These are phyloP conservation scores for Nannizzia gypsea DNA, from an alignment of 2,329 filamentous ascomycete species.

Conservation along the genomic window DNA sequence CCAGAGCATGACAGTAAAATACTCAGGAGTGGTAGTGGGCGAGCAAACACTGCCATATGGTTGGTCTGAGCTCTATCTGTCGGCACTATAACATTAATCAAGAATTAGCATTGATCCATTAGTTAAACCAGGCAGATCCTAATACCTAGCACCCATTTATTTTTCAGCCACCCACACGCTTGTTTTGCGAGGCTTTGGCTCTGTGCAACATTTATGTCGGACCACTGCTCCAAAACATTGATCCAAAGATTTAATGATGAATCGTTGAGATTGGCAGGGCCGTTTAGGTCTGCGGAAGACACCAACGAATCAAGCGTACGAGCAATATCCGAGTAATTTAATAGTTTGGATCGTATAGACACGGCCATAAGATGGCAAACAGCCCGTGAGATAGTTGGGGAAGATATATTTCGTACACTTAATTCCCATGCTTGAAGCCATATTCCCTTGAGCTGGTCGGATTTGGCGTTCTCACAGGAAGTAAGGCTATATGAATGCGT, in stretches of 20 bases:
- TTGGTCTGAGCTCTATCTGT: conserved; percentile 56
- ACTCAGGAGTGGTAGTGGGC: conserved; percentile 54
- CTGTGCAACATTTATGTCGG: conserved; percentile 55
- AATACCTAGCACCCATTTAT: conserved; percentile 71
- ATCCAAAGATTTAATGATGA: conserved; percentile 63
- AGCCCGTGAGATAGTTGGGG: conserved; percentile 59
- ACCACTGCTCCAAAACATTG: conserved; percentile 53
- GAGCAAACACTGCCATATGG: conserved; percentile 51
- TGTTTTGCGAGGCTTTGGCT: conserved; percentile 57
- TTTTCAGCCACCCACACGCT: conserved; percentile 69
- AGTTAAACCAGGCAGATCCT: conserved; percentile 8
- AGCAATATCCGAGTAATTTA: conserved; percentile 55
- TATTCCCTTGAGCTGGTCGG: conserved; percentile 31
- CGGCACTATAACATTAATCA: conserved; percentile 32
- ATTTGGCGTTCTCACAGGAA: conserved; percentile 24
- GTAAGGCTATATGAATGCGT: conserved; percentile 22
- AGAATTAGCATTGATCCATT: background rate
- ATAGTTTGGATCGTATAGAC: conserved; percentile 53
- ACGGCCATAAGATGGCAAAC: conserved; percentile 62
- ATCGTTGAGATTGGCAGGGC: conserved; percentile 68
- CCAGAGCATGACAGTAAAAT: conserved; percentile 62
- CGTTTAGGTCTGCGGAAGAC: conserved; percentile 66
- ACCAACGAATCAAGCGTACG: conserved; percentile 63
- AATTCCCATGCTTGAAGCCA: conserved; percentile 72
- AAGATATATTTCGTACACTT: conserved; percentile 57